These are phyloP conservation scores for Pseudogymnoascus sp. DNA, from an alignment of 2,329 filamentous ascomycete genomes.

Conservation along the genomic window DNA sequence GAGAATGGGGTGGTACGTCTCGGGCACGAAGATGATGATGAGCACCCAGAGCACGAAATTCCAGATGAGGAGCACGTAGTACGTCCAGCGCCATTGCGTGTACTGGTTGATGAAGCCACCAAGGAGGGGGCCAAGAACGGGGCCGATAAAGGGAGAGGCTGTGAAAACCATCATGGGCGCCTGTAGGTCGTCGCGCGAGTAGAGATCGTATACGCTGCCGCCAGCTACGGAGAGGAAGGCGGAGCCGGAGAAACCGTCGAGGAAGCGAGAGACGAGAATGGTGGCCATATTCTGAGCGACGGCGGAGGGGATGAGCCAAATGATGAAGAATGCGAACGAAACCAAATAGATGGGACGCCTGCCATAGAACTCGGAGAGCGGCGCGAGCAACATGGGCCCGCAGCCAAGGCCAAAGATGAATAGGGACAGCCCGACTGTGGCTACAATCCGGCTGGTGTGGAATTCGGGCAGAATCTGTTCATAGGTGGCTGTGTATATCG, in stretches of 20 bases:
- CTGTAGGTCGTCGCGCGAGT: conserved; percentile 58
- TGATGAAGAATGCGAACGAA: conserved; percentile 64
- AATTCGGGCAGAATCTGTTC: conserved; percentile 68
- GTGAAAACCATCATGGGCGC: conserved; percentile 79
- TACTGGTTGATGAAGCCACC: conserved; percentile 79
- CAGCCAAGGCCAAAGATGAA: conserved; percentile 69
- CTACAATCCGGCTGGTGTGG: conserved; percentile 58
- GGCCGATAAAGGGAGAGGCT: conserved; percentile 54
- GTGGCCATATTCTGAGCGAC: conserved; percentile 75
- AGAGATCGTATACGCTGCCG: conserved; percentile 77
- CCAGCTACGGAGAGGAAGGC: conserved; percentile 68
- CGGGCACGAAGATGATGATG: conserved; percentile 68
- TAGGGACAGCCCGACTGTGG: conserved; percentile 69
- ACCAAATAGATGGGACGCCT: conserved; percentile 70
- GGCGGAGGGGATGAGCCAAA: conserved; percentile 76
- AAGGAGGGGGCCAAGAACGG: conserved; percentile 49
- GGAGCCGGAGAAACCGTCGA: conserved; percentile 63
- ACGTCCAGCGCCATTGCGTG: conserved; percentile 69
- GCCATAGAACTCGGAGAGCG: conserved; percentile 64
- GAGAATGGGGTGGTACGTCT: conserved; percentile 76
- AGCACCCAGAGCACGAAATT: conserved; percentile 52
- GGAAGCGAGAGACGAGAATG: conserved; percentile 68
- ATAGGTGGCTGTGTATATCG: conserved; percentile 84
- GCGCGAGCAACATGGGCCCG: conserved; percentile 47
- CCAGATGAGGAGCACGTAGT: conserved; percentile 82